Evolutionary conservation across 1,139 yeast genomes (phyloP).

Genomic region (Citeromyces hawaiiensis): DNA sequence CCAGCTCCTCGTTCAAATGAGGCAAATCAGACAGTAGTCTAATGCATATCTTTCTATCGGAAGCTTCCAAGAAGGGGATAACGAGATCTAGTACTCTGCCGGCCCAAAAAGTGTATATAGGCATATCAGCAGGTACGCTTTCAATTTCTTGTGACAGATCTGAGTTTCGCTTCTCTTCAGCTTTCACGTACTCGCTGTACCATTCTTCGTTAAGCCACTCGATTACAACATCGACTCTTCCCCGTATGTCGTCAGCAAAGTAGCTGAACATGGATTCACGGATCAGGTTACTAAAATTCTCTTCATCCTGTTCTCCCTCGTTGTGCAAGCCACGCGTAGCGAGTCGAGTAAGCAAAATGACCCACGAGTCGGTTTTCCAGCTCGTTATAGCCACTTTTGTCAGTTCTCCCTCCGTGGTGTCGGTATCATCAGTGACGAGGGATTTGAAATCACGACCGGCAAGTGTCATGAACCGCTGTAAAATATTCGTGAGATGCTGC

Average conservation of each 20-base stretch:
- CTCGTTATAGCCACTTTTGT: constrained; percentile 41
- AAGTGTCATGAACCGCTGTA: constrained; percentile 38
- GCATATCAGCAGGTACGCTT: constrained; percentile 16
- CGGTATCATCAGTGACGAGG: constrained; percentile 7
- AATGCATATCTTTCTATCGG: constrained; percentile 69
- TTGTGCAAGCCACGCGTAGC: constrained; percentile 64
- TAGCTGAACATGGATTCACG: constrained; percentile 62
- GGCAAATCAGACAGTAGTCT: constrained; percentile 84
- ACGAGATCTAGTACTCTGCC: constrained; percentile 62
- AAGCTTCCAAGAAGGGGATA: constrained; percentile 71
- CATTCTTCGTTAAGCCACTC: constrained; percentile 97
- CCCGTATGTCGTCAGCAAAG: constrained; percentile 62
- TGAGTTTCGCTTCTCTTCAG: constrained; percentile 6
- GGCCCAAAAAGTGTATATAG: constrained; percentile 56
- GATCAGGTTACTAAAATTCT: constrained; percentile 30
- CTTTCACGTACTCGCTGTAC: constrained; percentile 52
- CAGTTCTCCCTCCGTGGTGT: constrained; percentile 22
- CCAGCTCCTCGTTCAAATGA: constrained; percentile 44
- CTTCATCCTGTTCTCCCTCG: constrained; percentile 14
- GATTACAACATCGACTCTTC: constrained; percentile 62
- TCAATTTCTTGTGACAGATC: constrained; percentile 3
- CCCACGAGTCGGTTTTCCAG: constrained; percentile 72
- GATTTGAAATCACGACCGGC: constrained; percentile 17
- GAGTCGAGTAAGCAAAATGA: constrained; percentile 57
- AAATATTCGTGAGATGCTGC: constrained; percentile 36